phyloP scores from a whole-genome alignment of 2,329 filamentous ascomycete genomes.

The Aureobasidium sp. region DNA sequence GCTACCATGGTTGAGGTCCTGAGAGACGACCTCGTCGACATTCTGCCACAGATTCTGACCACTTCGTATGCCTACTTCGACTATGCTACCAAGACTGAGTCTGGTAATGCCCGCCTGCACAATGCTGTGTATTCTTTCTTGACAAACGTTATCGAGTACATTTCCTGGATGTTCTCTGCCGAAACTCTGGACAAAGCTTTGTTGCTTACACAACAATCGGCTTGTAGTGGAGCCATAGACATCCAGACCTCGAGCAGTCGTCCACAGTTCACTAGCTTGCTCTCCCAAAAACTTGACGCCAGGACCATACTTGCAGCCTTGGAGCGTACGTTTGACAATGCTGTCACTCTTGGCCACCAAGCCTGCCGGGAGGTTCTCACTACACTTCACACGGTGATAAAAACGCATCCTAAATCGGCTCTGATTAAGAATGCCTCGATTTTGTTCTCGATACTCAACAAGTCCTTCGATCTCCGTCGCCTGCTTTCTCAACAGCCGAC shows the following conservation, averaged over 20 bases:
- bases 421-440: conserved; percentile 68
- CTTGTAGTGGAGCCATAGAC: conserved; percentile 29
- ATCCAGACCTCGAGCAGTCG: conserved; percentile 46
- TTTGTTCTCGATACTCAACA: conserved; percentile 56
- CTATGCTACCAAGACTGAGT: conserved; percentile 49
- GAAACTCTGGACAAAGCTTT: conserved; percentile 67
- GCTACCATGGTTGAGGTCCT: conserved; percentile 85
- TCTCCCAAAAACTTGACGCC: conserved; percentile 71
- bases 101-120: conserved; percentile 59
- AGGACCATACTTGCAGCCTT: conserved; percentile 69
- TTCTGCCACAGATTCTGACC: conserved; percentile 69
- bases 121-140: conserved; percentile 78
- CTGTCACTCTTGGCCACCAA: conserved; percentile 39
- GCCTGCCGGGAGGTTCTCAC: conserved; percentile 63
- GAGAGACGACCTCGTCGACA: conserved; percentile 74
- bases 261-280: conserved; percentile 60
- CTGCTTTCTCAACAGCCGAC: conserved; percentile 47
- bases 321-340: conserved; percentile 62
- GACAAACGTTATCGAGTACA: conserved; percentile 68
- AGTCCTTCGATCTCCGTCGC: conserved; percentile 59
- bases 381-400: conserved; percentile 63
- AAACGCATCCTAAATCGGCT: conserved; percentile 68
- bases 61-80: conserved; percentile 65
- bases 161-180: conserved; percentile 83
- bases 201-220: conserved; percentile 64